Percentiles rank a stretch among this genome's conserved stretches.
These are phyloP conservation scores for Polytolypa hystricis DNA, from an alignment of 2,329 filamentous ascomycete genomes.

Conservation along the genomic window DNA sequence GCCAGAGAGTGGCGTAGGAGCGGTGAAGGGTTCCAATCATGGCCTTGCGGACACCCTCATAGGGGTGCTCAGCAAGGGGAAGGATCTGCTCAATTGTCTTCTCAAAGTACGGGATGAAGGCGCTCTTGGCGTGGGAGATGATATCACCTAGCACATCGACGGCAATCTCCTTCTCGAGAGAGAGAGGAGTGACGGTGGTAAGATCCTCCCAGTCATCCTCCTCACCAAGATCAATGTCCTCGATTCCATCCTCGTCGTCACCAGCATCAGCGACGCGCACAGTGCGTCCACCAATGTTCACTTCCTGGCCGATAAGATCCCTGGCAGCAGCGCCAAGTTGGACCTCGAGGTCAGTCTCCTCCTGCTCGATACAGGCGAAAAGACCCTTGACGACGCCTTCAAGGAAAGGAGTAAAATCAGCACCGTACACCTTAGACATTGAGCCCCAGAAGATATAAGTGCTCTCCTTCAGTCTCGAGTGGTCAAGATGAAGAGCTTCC, in stretches of 20 bases:
- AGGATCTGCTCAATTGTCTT: slow-evolving; percentile 73
- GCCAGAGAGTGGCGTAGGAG: slow-evolving; percentile 82
- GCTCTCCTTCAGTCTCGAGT: slow-evolving; percentile 85
- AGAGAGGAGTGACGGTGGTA: slow-evolving; percentile 73
- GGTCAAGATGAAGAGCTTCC: slow-evolving; percentile 77
- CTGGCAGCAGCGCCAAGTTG: slow-evolving; percentile 63
- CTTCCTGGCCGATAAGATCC: slow-evolving; percentile 63
- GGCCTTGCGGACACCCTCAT: slow-evolving; percentile 88
- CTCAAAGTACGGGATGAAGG: slow-evolving; percentile 76
- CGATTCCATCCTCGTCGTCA: slow-evolving; percentile 50
- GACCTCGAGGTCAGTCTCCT: slow-evolving; percentile 71
- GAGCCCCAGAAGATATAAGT: slow-evolving; percentile 96
- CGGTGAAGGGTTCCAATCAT: slow-evolving; percentile 87
- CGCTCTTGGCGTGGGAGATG: slow-evolving; percentile 70
- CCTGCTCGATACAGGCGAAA: slow-evolving; percentile 75
- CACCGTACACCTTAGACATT: slow-evolving; percentile 85
- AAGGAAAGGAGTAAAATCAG: slow-evolving; percentile 41
- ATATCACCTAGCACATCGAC: slow-evolving; percentile 91
- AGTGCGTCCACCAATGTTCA: slow-evolving; percentile 72
- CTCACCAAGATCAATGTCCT: slow-evolving; percentile 59
- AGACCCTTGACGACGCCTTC: slow-evolving; percentile 44
- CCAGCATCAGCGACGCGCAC: slow-evolving; percentile 62
- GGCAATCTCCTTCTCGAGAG: slow-evolving; percentile 94
- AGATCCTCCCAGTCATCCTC: slow-evolving; percentile 79
- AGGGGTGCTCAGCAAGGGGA: slow-evolving; percentile 74